Evolutionary conservation across 805 yeast genomes (phyloP).

Genomic region (Cyberlindnera maritima): DNA sequence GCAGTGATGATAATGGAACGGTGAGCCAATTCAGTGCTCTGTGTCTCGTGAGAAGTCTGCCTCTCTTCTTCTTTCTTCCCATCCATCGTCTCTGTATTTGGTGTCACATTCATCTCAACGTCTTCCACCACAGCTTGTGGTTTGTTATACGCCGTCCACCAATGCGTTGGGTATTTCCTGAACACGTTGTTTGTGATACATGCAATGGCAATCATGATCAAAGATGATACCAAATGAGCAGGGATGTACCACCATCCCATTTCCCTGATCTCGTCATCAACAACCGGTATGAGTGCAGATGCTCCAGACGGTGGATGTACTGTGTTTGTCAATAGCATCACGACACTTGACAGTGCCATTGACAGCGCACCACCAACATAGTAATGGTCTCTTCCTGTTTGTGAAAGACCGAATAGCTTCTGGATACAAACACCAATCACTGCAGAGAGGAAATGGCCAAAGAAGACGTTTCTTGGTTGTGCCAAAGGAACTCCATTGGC

Average conservation of each 20-base stretch:
- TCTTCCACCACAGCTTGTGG: conserved; percentile 7
- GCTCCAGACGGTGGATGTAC: conserved; percentile 78
- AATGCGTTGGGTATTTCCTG: conserved; percentile 52
- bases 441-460: conserved; percentile 55
- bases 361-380: conserved; percentile 60
- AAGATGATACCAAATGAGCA: conserved; percentile 46
- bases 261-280: conserved; percentile 41
- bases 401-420: conserved; percentile 49
- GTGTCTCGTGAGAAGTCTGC: background rate
- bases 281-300: conserved; percentile 55
- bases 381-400: conserved; percentile 42
- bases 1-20: background rate
- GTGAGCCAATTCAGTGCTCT: background rate
- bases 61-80: background rate
- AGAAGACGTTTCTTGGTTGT: conserved; percentile 58
- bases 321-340: conserved; percentile 51
- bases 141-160: conserved; percentile 46
- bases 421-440: conserved; percentile 52
- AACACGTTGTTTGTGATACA: conserved; percentile 51
- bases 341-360: conserved; percentile 51
- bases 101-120: conserved; percentile 2
- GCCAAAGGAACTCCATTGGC: conserved; percentile 55
- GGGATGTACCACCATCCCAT: conserved; percentile 71
- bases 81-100: background rate
- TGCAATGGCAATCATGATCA: conserved; percentile 48